Base-by-base conservation (phyloP, 371 early-diverging fungal genomes). In the Amoeboaphelidium protococcarum region DNA sequence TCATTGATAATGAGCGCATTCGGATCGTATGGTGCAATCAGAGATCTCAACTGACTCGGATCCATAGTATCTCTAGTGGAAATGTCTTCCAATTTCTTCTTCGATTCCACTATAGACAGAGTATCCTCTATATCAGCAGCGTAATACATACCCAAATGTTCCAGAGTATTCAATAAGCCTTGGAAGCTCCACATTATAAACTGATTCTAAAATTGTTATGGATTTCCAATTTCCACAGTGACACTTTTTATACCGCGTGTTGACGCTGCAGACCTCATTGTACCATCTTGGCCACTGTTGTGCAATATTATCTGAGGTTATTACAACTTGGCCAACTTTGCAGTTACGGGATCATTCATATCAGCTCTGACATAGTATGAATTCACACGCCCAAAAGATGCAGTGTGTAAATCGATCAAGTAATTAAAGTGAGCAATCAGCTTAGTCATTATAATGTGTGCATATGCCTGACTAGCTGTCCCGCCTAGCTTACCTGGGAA, bases 341-440 rank as follows among this genome's bases (percentile, higher is more conserved):
- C 71, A 2, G 78, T 71, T 1, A 65, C 68, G 0, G 72, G 54
- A 57, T 85, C 78, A 48, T 76, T 78, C 78, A 87, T 73, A 50
- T 87, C 78, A 47, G 78, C 73, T 16, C 87, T 65, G 19, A 87
- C 87, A 61, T 87, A 87, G 44, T 80, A 72, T 0, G 78, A 78
- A 57, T 87, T 87, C 26, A 78, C 71, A 13, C 87, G 63, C 1
- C 88, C 88, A 52, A 74, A 73, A 31, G 75, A 75, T 0, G 88
- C 84, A 0, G 88, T 87, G 51, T 87, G 88, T 52, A 87, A 54
- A 56, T 87, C 88, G 52, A 87, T 70, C 55, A 85, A 54, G 50
- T 78, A 80, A 45, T 82, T 70, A 54, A 85, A 81, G 48, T 79
- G 72, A 2, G 64, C 66, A 47, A 82, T 68, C 44, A 87, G 71